These are phyloP conservation scores for Boletus coccyginus DNA, from an alignment of 768 basidiomycete genomes.

Conservation along the genomic window DNA sequence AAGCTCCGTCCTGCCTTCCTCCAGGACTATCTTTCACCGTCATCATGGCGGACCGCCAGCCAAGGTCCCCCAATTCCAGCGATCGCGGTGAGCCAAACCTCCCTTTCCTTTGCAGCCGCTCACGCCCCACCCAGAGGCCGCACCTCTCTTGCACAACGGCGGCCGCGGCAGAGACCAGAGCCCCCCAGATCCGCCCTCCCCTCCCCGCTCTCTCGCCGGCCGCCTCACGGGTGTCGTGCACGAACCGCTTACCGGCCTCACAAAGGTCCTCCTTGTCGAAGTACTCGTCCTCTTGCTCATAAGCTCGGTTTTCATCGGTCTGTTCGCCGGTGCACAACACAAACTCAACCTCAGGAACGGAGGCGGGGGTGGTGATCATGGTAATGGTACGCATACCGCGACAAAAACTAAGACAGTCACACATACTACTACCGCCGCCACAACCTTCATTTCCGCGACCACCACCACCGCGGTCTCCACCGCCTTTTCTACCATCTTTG, in stretches of 20 bases:
- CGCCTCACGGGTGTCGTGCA: conserved; percentile 54
- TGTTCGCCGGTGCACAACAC: conserved; percentile 88
- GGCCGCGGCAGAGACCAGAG: conserved; percentile 40
- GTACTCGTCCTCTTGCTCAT: conserved; percentile 77
- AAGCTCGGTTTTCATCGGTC: conserved; percentile 84
- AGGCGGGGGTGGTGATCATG: conserved; percentile 25
- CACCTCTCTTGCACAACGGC: conserved; percentile 57
- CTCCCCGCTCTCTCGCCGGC: conserved; percentile 31
- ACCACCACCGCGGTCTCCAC: conserved; percentile 36
- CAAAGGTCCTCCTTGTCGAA: conserved; percentile 76
- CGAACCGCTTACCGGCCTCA: conserved; percentile 79
- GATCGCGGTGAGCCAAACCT: conserved; percentile 47
- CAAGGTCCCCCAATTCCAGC: conserved; percentile 54
- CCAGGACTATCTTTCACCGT: conserved; percentile 18
- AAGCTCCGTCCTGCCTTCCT: conserved; percentile 15
- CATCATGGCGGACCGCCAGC: conserved; percentile 55
- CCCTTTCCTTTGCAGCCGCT: neutral
- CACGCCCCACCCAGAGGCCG: conserved; percentile 46
- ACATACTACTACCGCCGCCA: conserved; percentile 29
- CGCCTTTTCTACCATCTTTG: conserved; percentile 30
- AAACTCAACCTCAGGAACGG: conserved; percentile 56
- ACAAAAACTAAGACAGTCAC: conserved; percentile 34
- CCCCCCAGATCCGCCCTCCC: conserved; percentile 33
- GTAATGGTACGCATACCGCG: conserved; percentile 35
- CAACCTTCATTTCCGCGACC: conserved; percentile 29